Base-by-base conservation (phyloP, 768 basidiomycete species). In the Trametes cingulata region DNA sequence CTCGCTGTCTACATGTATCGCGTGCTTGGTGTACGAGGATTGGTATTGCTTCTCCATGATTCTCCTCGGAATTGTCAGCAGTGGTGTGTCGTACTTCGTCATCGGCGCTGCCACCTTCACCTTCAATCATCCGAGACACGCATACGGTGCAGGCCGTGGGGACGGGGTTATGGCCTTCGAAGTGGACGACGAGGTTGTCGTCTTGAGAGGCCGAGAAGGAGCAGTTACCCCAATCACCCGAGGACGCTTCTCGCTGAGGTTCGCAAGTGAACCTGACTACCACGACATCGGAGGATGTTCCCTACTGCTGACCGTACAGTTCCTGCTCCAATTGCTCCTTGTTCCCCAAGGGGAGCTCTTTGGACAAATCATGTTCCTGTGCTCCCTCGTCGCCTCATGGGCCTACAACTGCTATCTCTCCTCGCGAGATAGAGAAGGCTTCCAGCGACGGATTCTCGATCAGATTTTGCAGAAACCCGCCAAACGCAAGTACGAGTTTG, bases 21-120 rank as follows among this genome's bases (percentile, higher is more conserved):
- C 56, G 1, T 63, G 61, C 41, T 19, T 42, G 24, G 33, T 62
- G 5, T 57, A 57, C 24, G 6, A 25, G 37, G 61, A 62, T 33
- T 62, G 61, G 61, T 52, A 35, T 33, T 56, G 61, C 40, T 56
- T 56, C 52, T 52, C 61, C 36, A 62, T 62, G 61, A 62, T 62
- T 3, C 50, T 62, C 50, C 54, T 57, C 10, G 61, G 61, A 5
- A 57, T 62, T 19, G 1, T 62, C n/a, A 48, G 37, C 45, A 62
- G 54, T 36, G 61, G 61, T 3, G 20, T 40, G n/a, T 40, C 39
- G 13, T 40, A 13, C 39, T 40, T 40, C 14, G 39, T 40, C 14
- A 40, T 40, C 39, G 45, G 39, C n/a, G 14, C 39, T n/a, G 39
- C 6, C 7, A n/a, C 14, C 2, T 39, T 57, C 47, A 57, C 56